A percentile compares a stretch with the other conserved stretches of the same genome.
These are phyloP conservation scores for Verticillium longisporum DNA, from an alignment of 2,329 filamentous ascomycete genomes.

Conservation along the genomic window DNA sequence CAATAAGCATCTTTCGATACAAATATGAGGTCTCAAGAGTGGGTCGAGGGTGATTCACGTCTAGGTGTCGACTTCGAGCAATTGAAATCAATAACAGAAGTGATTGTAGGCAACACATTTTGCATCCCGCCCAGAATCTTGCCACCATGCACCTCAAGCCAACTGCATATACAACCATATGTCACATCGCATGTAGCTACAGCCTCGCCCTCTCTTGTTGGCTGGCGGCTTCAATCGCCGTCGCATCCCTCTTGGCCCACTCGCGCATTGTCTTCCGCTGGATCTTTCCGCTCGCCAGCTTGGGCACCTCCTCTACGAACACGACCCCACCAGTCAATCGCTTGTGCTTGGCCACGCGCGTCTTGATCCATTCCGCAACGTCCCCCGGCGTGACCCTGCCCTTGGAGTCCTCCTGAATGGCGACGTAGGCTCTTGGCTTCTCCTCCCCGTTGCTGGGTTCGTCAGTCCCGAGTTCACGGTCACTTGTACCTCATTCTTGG, in stretches of 20 bases:
- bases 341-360: constrained; percentile 44
- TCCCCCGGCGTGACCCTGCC: constrained; percentile 39
- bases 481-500: background rate
- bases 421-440: constrained; percentile 46
- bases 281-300: constrained; percentile 52
- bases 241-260: constrained; percentile 48
- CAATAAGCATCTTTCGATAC: too few relatives aligned
- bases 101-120: background rate
- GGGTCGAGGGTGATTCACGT: too few relatives aligned
- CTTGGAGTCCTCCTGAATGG: constrained; percentile 37
- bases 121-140: too few relatives aligned
- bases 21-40: too few relatives aligned
- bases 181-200: background rate
- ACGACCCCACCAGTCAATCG: constrained; percentile 42
- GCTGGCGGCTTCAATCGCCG: constrained; percentile 14
- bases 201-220: constrained; percentile 4
- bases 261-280: constrained; percentile 48
- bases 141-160: too few relatives aligned
- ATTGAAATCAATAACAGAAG: too few relatives aligned
- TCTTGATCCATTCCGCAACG: constrained; percentile 41
- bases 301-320: constrained; percentile 51
- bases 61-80: too few relatives aligned
- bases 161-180: too few relatives aligned
- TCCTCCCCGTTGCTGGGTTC: constrained; percentile 34
- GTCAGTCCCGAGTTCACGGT: background rate